phyloP scores from a whole-genome alignment of 208 protist genomes.

The Wallacemonas sp. region DNA sequence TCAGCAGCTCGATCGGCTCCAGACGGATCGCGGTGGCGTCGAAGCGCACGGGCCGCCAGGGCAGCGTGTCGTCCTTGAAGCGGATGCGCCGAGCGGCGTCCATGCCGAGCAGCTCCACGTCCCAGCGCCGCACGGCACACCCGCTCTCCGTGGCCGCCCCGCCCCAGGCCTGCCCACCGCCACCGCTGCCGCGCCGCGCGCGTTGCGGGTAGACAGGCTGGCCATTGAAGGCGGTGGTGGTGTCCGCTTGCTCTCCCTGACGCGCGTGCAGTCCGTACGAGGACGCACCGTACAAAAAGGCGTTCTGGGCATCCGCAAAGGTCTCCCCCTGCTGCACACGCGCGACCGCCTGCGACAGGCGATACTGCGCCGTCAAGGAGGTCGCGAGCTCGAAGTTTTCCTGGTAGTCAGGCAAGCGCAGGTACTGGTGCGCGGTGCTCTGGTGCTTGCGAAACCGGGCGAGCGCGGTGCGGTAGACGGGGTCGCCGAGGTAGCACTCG shows the following conservation, averaged over 20 bases:
- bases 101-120: constrained; percentile 43
- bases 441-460: constrained; percentile 40
- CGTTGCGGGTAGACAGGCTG: background rate
- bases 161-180: background rate
- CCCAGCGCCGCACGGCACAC: constrained; percentile 7
- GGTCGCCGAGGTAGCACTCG: constrained; percentile 41
- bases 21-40: constrained; percentile 34
- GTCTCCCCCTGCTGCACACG: constrained; percentile 6
- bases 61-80: constrained; percentile 62
- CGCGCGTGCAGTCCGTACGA: too few species aligned
- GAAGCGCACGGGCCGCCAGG: constrained; percentile 62
- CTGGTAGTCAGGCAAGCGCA: constrained; percentile 28
- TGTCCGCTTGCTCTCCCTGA: background rate
- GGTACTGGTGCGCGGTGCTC: constrained; percentile 41
- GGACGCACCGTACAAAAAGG: background rate
- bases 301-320: background rate
- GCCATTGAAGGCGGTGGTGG: background rate
- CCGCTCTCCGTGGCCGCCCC: background rate
- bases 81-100: constrained; percentile 46
- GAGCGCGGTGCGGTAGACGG: constrained; percentile 40
- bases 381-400: constrained; percentile 22
- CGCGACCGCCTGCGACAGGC: constrained; percentile 6
- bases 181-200: background rate
- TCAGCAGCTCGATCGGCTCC: constrained; percentile 34
- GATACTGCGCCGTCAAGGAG: constrained; percentile 16